Percentiles rank a stretch among this genome's conserved stretches.
phyloP scores from a whole-genome alignment of 1,139 yeast species.

The Saccharomyces hybrid region DNA sequence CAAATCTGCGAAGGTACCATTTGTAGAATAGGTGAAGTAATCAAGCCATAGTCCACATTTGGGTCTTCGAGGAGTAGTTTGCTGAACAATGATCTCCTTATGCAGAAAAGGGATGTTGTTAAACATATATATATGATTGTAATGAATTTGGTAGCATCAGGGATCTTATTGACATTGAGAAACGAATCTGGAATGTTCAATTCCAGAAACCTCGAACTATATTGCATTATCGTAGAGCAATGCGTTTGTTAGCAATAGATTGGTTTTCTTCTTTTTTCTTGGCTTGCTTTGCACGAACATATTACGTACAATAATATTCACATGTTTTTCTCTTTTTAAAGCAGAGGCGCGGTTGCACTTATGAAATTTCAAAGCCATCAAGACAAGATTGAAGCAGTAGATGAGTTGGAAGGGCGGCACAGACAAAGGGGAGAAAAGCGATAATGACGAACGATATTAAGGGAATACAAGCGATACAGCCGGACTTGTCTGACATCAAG shows the following conservation, averaged over 20 bases:
- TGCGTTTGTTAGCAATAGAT: background rate
- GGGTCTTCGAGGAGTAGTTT: slow-evolving; percentile 13
- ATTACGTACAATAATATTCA: background rate
- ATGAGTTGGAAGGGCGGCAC: background rate
- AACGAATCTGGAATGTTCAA: slow-evolving; percentile 18
- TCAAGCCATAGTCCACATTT: slow-evolving; percentile 20
- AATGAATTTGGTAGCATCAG: slow-evolving; percentile 36
- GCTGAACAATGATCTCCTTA: slow-evolving; percentile 29
- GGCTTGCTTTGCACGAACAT: background rate
- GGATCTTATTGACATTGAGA: slow-evolving; percentile 27
- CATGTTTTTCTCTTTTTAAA: background rate
- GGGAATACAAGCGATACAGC: background rate
- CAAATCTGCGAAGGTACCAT: slow-evolving; percentile 59
- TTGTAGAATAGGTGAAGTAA: slow-evolving; percentile 47
- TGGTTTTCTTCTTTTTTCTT: background rate
- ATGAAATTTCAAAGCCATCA: background rate
- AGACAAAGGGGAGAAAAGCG: background rate
- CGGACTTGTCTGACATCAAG: background rate
- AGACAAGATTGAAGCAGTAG: background rate
- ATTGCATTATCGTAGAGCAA: slow-evolving; percentile 11
- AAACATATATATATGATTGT: slow-evolving; percentile 29
- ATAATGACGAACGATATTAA: background rate
- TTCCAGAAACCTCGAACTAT: slow-evolving; percentile 16
- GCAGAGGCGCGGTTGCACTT: background rate
- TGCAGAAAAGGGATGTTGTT: slow-evolving; percentile 31